Percentiles rank a stretch among this genome's conserved stretches.
These are phyloP conservation scores for Penicillium sp. DNA, from an alignment of 2,329 filamentous ascomycete genomes.

Conservation along the genomic window DNA sequence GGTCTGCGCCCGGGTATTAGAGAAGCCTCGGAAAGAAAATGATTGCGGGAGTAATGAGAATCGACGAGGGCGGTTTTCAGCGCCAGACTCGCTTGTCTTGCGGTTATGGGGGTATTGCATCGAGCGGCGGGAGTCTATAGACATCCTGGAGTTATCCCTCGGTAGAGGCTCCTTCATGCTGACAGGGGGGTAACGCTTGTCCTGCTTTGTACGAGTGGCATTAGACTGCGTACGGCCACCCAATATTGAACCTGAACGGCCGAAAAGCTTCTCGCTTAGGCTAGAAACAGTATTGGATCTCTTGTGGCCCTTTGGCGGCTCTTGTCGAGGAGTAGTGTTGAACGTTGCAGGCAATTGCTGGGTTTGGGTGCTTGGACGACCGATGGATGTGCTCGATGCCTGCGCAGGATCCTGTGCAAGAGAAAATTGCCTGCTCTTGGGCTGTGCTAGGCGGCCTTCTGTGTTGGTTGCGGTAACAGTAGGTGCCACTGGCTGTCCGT, in stretches of 20 bases:
- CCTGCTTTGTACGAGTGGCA: slow-evolving; percentile 45
- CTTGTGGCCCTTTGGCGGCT: slow-evolving; percentile 56
- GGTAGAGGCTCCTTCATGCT: slow-evolving; percentile 78
- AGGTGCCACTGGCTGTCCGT: slow-evolving; percentile 84
- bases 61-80: slow-evolving; percentile 59
- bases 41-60: slow-evolving; percentile 68
- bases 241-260: slow-evolving; percentile 77
- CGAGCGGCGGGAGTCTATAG: slow-evolving; percentile 71
- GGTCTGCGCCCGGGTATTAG: slow-evolving; percentile 51
- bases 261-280: slow-evolving; percentile 80
- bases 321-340: slow-evolving; percentile 53
- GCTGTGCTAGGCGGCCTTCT: slow-evolving; percentile 85
- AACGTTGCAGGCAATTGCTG: slow-evolving; percentile 58
- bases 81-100: slow-evolving; percentile 67
- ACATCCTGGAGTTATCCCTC: slow-evolving; percentile 59
- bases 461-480: slow-evolving; percentile 84
- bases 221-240: slow-evolving; percentile 51
- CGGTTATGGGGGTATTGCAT: slow-evolving; percentile 67
- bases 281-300: slow-evolving; percentile 74
- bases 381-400: slow-evolving; percentile 54
- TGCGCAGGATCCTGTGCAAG: slow-evolving; percentile 57
- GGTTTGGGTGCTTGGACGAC: slow-evolving; percentile 57
- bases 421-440: slow-evolving; percentile 66
- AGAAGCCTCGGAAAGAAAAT: slow-evolving; percentile 65
- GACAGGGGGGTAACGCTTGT: slow-evolving; percentile 79